These are phyloP conservation scores for Cyberlindnera maritima DNA, from an alignment of 805 yeast genomes.

Conservation along the genomic window DNA sequence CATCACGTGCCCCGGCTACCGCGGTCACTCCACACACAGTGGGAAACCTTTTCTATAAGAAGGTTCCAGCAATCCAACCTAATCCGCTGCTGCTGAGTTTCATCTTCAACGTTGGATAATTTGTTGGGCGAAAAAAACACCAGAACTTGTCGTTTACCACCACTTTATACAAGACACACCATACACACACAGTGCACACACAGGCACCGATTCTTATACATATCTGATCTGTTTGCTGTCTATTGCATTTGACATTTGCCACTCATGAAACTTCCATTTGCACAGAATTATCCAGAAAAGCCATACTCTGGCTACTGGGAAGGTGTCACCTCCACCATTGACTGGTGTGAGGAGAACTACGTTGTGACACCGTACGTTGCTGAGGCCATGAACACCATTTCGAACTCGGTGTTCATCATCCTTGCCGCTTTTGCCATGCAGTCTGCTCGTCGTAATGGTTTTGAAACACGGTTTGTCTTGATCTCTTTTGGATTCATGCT, in stretches of 20 bases:
- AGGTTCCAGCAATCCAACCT: no score
- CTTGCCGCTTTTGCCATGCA: slow-evolving; percentile 63
- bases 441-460: slow-evolving; percentile 55
- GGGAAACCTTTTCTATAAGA: not conserved
- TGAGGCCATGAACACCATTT: slow-evolving; percentile 82
- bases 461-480: slow-evolving; percentile 69
- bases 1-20: not conserved
- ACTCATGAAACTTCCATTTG: slow-evolving; percentile 40
- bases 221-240: no score
- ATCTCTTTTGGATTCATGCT: slow-evolving; percentile 77
- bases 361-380: slow-evolving; percentile 84
- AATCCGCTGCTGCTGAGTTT: no score
- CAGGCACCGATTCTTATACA: no score
- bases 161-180: no score
- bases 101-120: no score
- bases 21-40: not conserved
- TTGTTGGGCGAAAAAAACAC: no score
- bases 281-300: slow-evolving; percentile 53
- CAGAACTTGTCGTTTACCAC: no score
- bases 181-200: no score
- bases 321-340: slow-evolving; percentile 86
- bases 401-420: slow-evolving; percentile 59
- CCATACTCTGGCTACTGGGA: slow-evolving; percentile 75
- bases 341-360: slow-evolving; percentile 98
- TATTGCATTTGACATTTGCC: no score